Base-by-base conservation (phyloP, 2,329 filamentous ascomycete species). In the Exserohilum turcica region DNA sequence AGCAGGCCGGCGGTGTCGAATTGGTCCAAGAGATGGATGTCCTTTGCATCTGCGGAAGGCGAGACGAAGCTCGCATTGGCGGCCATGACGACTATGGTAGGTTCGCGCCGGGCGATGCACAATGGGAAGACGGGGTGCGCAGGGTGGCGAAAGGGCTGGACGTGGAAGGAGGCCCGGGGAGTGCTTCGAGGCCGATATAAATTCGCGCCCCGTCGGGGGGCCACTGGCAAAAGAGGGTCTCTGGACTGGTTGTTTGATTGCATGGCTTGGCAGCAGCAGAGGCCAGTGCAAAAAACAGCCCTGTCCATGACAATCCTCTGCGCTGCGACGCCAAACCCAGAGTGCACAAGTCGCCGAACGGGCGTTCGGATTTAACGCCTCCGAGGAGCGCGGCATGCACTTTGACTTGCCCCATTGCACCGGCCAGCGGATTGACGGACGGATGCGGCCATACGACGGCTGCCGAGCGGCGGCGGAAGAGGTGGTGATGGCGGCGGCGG, bases 31-130 rank as follows among this genome's bases (percentile, higher is more conserved):
- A 64, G 52, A 21, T 72, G 70, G 27, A 68, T 66, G 47, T 68
- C 63, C 46, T 73, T 70, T 21, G 73, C 73, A 48, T 76, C 73
- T 15, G 73, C 73, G 51, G 71, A 71, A 38, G 73, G 73, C 69
- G 73, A 75, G 36, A 71, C 70, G 52, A 74, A 74, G 60, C 67
- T 75, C 62, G 63, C 66, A 57, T 76, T 75, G 62, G 68, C 66
- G 35, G 66, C 66, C 71, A 74, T 74, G 27, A 28, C 38, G 62
- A 46, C 35, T n/a, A 28, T 18, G 21, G 12, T 21, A 15, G 33
- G 24, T 28, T 48, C 19, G 48, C 54, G 54, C 44, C 21, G 55
- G 54, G 48, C 45, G 33, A 43, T 16, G 19, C 2, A 10, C 10
- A 12, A 35, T 37, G 43, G 12, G 36, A 13, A 27, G 43, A 33